Conservation (phyloP, 371 early-diverging fungal species). For the Lichtheimia hyalospora region DNA sequence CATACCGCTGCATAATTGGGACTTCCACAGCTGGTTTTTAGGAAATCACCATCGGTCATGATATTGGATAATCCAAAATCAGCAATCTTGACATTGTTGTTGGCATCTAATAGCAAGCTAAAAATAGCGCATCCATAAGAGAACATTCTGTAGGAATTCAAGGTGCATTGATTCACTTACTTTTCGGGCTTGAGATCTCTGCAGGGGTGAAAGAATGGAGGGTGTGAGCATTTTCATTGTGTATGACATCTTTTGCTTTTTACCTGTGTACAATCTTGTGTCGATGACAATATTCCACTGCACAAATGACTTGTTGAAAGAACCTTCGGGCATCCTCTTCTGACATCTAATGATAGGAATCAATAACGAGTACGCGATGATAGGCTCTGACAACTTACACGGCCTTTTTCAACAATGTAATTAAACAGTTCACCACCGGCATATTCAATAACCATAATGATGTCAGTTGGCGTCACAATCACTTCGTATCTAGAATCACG, state of each 20-base stretch:
- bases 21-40: slow-evolving; percentile 94
- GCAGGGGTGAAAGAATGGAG: slow-evolving; percentile 14
- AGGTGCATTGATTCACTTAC: slow-evolving; percentile 19
- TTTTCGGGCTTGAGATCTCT: slow-evolving; percentile 86
- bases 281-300: slow-evolving; percentile 98
- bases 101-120: slow-evolving; percentile 89
- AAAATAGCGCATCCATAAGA: not conserved
- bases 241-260: not conserved
- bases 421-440: slow-evolving; percentile 96
- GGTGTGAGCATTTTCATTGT: not conserved
- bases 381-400: too few species aligned
- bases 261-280: slow-evolving; percentile 96
- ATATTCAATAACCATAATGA: slow-evolving; percentile 97
- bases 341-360: too few species aligned
- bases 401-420: slow-evolving; percentile 93
- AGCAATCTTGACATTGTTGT: slow-evolving; percentile 94
- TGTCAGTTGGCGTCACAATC: slow-evolving; percentile 93
- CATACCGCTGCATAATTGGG: slow-evolving; percentile 84
- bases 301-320: slow-evolving; percentile 98
- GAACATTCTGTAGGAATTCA: not conserved
- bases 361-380: too few species aligned
- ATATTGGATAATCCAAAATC: slow-evolving; percentile 97
- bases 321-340: slow-evolving; percentile 91
- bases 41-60: slow-evolving; percentile 94
- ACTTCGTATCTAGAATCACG: slow-evolving; percentile 77